Evolutionary conservation across 1,284 basidiomycete genomes (phyloP).

Genomic region (Cryptococcus wingfieldii): DNA sequence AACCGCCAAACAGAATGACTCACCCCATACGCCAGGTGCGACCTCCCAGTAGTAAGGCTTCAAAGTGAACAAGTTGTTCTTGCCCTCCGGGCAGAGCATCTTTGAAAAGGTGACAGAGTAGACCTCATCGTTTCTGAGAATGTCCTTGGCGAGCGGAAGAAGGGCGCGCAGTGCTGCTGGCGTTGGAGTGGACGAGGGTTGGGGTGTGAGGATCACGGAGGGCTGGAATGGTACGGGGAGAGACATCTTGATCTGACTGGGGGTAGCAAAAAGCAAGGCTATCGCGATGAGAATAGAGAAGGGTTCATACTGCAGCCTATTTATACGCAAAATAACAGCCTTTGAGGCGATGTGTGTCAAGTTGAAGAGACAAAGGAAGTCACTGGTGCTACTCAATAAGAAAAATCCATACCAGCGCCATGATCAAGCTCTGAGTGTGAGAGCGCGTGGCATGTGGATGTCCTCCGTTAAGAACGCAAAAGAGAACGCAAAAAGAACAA

Average conservation of each 20-base stretch:
- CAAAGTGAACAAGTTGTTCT: slow-evolving; percentile 31
- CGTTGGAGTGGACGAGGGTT: background rate
- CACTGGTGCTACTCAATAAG: too few species aligned
- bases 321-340: too few species aligned
- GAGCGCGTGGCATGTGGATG: too few species aligned
- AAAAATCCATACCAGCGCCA: too few species aligned
- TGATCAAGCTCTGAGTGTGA: too few species aligned
- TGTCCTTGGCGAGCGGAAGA: background rate
- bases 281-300: too few species aligned
- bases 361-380: too few species aligned
- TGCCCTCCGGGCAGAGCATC: slow-evolving; percentile 16
- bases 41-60: slow-evolving; percentile 34
- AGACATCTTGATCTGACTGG: background rate
- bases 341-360: too few species aligned
- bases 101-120: slow-evolving; percentile 28
- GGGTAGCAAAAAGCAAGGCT: too few species aligned
- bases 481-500: too few species aligned
- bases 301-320: too few species aligned
- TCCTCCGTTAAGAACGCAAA: too few species aligned
- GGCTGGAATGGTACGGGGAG: slow-evolving; percentile 2
- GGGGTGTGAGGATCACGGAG: slow-evolving; percentile 5
- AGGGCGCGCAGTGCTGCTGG: slow-evolving; percentile 8
- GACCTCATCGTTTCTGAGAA: slow-evolving; percentile 6
- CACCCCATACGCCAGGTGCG: slow-evolving; percentile 24
- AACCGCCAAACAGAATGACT: slow-evolving; percentile 5